Conservation (phyloP, 257 asterid species). For the Ilex aquifolium region DNA sequence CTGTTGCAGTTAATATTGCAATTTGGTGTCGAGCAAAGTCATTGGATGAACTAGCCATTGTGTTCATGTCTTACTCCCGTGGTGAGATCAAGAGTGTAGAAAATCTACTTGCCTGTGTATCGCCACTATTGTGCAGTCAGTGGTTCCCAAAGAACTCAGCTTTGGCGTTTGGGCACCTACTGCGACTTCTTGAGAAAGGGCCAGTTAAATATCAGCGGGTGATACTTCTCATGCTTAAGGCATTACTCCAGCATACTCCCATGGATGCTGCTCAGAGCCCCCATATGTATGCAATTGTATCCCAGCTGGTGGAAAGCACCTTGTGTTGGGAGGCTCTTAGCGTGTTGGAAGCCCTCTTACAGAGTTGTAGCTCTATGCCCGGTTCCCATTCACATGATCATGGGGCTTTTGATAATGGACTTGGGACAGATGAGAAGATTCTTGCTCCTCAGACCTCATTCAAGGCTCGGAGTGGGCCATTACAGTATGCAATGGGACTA, state of each 20-base stretch:
- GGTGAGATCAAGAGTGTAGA: conserved; percentile 77
- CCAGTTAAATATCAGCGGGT: conserved; percentile 93
- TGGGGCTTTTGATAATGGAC: conserved; percentile 62
- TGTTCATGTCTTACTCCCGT: conserved; percentile 72
- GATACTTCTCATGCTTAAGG: conserved; percentile 87
- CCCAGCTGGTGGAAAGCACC: conserved; percentile 96
- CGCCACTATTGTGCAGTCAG: conserved; percentile 77
- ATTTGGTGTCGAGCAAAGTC: conserved; percentile 88
- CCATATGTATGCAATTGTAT: conserved; percentile 94
- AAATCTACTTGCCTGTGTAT: conserved; percentile 86
- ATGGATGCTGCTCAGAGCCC: conserved; percentile 97
- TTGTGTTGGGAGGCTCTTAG: conserved; percentile 98
- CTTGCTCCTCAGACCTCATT: conserved; percentile 85
- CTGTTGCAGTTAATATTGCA: conserved; percentile 77
- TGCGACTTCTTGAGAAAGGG: conserved; percentile 84
- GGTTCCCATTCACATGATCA: conserved; percentile 70
- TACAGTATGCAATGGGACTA: conserved; percentile 64
- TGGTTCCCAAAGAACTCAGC: conserved; percentile 98
- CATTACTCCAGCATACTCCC: conserved; percentile 94
- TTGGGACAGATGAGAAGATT: conserved; percentile 58
- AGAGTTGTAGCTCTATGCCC: conserved; percentile 94
- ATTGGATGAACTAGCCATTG: conserved; percentile 73
- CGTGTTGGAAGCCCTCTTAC: conserved; percentile 94
- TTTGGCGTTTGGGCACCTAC: conserved; percentile 88
- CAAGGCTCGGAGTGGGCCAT: conserved; percentile 94